Conservation (phyloP, 2,329 filamentous ascomycete species). For the Tympanopsis confertula region DNA sequence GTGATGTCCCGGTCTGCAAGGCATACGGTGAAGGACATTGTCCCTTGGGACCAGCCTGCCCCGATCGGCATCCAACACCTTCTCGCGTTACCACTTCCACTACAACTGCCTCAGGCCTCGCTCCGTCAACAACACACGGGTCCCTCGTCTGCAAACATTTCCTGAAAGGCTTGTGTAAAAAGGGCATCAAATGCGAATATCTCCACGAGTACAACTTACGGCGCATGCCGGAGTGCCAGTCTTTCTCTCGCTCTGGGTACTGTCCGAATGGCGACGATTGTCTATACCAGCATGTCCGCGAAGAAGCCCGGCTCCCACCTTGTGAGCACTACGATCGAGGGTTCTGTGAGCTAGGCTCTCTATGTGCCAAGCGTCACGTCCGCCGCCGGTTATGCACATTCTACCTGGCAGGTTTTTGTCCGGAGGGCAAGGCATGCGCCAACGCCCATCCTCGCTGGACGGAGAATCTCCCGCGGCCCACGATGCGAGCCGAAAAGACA, state of each 20-base stretch:
- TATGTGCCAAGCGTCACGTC: neutral
- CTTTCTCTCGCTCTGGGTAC: neutral
- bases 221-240: constrained; percentile 1
- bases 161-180: neutral
- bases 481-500: neutral
- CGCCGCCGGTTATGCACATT: neutral
- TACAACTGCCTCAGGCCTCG: neutral
- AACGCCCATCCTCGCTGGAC: neutral
- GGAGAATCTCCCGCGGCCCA: neutral
- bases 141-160: constrained; percentile 1
- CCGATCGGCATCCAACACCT: constrained; percentile 1
- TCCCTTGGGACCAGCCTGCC: constrained; percentile 1
- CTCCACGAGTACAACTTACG: constrained; percentile 1
- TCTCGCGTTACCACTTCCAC: neutral
- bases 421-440: neutral
- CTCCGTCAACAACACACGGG: neutral
- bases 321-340: constrained; percentile 1
- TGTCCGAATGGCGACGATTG: constrained; percentile 1
- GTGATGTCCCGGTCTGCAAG: constrained; percentile 1
- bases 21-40: constrained; percentile 1
- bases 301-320: neutral
- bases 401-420: neutral
- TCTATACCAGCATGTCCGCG: constrained; percentile 1
- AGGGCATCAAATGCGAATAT: constrained; percentile 1
- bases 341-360: neutral